Evolutionary conservation across 345 rosid species (phyloP).

Genomic region (Cochlearia excelsa): DNA sequence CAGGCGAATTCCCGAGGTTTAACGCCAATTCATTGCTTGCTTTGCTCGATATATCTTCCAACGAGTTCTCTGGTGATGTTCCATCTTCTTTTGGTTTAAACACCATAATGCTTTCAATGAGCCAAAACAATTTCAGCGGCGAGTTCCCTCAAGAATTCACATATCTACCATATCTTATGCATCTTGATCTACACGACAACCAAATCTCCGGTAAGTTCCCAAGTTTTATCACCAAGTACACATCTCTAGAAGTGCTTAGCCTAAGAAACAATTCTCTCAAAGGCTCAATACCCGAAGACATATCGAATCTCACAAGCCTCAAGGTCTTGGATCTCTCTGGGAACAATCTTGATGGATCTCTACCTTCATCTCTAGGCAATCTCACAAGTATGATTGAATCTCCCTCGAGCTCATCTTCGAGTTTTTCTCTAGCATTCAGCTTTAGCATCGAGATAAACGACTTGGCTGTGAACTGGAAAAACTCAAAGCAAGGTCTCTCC

Average conservation of each 20-base stretch:
- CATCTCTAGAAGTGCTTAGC: conserved; percentile 35
- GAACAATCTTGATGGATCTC: conserved; percentile 33
- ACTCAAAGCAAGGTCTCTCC: conserved; percentile 31
- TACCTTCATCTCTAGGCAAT: conserved; percentile 39
- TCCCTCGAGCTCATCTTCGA: background rate
- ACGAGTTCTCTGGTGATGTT: conserved; percentile 36
- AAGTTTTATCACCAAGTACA: conserved; percentile 21
- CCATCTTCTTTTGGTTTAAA: conserved; percentile 14
- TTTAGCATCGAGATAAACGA: conserved; percentile 3
- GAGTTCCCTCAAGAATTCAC: conserved; percentile 27
- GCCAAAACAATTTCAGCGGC: conserved; percentile 31
- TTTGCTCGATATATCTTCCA: conserved; percentile 26
- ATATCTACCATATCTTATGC: conserved; percentile 13
- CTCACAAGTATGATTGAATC: conserved; percentile 34
- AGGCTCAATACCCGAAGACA: conserved; percentile 34
- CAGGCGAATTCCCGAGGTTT: conserved; percentile 38
- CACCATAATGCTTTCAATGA: conserved; percentile 18
- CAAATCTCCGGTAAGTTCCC: conserved; percentile 37
- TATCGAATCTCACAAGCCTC: conserved; percentile 37
- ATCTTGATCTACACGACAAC: conserved; percentile 47
- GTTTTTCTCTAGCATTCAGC: background rate
- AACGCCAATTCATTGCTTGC: conserved; percentile 2
- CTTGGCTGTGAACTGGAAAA: conserved; percentile 40
- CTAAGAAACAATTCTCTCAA: conserved; percentile 36
- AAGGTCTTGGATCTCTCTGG: conserved; percentile 39